Evolutionary conservation across 768 basidiomycete genomes (phyloP).

Genomic region (Podaxis rugospora): DNA sequence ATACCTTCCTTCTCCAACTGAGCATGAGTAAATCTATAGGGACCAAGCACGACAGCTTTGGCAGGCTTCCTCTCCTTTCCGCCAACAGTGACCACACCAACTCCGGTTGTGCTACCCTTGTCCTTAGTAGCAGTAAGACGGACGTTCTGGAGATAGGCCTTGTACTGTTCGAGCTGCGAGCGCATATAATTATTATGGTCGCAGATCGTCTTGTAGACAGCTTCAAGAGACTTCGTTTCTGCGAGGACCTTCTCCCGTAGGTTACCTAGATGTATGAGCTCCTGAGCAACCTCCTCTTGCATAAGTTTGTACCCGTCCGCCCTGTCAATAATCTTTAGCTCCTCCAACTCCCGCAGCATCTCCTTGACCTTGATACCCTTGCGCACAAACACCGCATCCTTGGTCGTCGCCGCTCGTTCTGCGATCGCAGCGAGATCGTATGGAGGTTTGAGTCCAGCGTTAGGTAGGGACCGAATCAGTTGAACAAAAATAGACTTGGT

Average conservation of each 20-base stretch:
- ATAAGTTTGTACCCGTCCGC: constrained; percentile 87
- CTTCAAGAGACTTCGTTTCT: constrained; percentile 90
- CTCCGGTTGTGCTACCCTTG: constrained; percentile 81
- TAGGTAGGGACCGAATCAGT: constrained; percentile 91
- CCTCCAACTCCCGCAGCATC: constrained; percentile 95
- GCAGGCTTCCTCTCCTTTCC: constrained; percentile 94
- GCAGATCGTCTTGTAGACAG: constrained; percentile 98
- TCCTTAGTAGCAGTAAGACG: constrained; percentile 86
- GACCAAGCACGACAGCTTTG: constrained; percentile 86
- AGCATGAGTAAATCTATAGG: constrained; percentile 96
- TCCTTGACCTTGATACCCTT: constrained; percentile 99
- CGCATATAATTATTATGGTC: constrained; percentile 99
- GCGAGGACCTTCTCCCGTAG: constrained; percentile 91
- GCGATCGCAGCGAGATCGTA: constrained; percentile 87
- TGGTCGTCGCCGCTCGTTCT: constrained; percentile 94
- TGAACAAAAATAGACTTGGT: constrained; percentile 99
- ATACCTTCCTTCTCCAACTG: constrained; percentile 99
- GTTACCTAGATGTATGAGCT: constrained; percentile 95
- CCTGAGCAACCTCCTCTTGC: constrained; percentile 95
- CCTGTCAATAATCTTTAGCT: constrained; percentile 79
- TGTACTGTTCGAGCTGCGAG: constrained; percentile 97
- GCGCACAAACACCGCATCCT: constrained; percentile 92
- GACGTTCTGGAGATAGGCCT: constrained; percentile 98
- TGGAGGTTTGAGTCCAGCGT: constrained; percentile 77
- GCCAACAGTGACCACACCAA: constrained; percentile 92